Conservation (phyloP, 192 early-diverging fungal species). For the Backusella macrospora region DNA sequence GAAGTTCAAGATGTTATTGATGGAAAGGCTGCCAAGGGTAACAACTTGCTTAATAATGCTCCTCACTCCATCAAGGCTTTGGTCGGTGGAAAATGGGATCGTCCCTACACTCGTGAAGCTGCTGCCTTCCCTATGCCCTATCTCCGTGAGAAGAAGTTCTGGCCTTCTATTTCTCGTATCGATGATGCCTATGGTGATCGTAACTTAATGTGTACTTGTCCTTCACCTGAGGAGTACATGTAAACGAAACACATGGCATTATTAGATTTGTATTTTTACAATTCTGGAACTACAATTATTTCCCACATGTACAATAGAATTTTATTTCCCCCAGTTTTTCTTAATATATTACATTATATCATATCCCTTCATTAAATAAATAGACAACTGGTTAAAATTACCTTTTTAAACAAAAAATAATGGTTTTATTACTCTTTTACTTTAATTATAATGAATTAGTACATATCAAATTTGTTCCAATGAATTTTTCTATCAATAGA, state of each 20-base stretch:
- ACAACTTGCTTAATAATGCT: slow-evolving; percentile 87
- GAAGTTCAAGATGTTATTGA: slow-evolving; percentile 91
- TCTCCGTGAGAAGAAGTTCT: slow-evolving; percentile 93
- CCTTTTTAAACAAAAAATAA: background rate
- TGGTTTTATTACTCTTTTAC: background rate
- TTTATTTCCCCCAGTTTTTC: slow-evolving; percentile 9
- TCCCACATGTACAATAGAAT: background rate
- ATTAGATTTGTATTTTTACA: slow-evolving; percentile 9
- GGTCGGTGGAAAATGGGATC: slow-evolving; percentile 82
- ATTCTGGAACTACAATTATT: background rate
- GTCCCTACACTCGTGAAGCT: slow-evolving; percentile 81
- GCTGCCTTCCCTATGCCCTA: slow-evolving; percentile 90
- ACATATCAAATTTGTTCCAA: slow-evolving; percentile 6
- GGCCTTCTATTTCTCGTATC: slow-evolving; percentile 90
- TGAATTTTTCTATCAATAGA: slow-evolving; percentile 9
- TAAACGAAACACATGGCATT: slow-evolving; percentile 1
- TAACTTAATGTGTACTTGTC: slow-evolving; percentile 95
- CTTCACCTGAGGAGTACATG: slow-evolving; percentile 82
- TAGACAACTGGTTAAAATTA: background rate
- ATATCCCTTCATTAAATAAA: slow-evolving; percentile 4
- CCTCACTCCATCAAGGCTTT: slow-evolving; percentile 87
- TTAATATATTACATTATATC: slow-evolving; percentile 10
- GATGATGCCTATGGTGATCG: slow-evolving; percentile 97
- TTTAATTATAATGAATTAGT: background rate
- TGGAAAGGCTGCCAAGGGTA: slow-evolving; percentile 78